Base-by-base conservation (phyloP, 176 grass and related monocot species). In the Tillandsia leiboldiana region DNA sequence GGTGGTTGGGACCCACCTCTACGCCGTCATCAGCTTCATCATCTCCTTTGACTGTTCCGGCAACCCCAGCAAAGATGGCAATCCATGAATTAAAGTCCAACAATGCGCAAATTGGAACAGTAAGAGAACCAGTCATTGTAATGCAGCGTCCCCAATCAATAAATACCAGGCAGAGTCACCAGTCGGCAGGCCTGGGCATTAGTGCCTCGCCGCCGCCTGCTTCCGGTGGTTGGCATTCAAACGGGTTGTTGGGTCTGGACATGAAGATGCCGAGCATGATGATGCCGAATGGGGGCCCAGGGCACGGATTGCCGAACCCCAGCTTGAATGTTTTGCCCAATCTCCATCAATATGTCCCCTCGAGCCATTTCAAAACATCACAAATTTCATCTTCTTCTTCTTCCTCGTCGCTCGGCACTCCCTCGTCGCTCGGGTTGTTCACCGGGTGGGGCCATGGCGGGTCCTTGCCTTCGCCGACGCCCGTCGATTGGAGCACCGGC, bases 81-180 rank as follows among this genome's bases (percentile, higher is more conserved):
- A 56, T 67, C 66, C 83, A 73, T 63, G 71, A 89, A 51, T 57
- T 85, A 49, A 97, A 87, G 76, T 26, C 56, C 2, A 83, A 64
- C 86, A 53, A 79, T 29, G 63, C 76, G 61, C 79, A 78, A 63
- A 72, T 79, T 2, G 77, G 83, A 77, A 80, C 50, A 67, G 72
- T 92, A 76, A 79, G 89, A 81, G 93, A 97, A 12, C 81, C 86
- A 0, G 81, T 90, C 42, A 68, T 83, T 74, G 89, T 92, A 67
- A 97, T 97, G 93, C 93, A 92, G 83, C 84, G 89, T 63, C 89
- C 82, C 54, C 89, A 82, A 58, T 92, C 82, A 0, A 50, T 79
- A 63, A 70, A 74, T 86, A 68, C 75, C 50, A 99, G 86, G 66
- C 95, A 90, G 69, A 94, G 85, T 50, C 22, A 89, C 51, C 76